Evolutionary conservation across 139 green algal species (phyloP).

Genomic region (Chlorella sp.): DNA sequence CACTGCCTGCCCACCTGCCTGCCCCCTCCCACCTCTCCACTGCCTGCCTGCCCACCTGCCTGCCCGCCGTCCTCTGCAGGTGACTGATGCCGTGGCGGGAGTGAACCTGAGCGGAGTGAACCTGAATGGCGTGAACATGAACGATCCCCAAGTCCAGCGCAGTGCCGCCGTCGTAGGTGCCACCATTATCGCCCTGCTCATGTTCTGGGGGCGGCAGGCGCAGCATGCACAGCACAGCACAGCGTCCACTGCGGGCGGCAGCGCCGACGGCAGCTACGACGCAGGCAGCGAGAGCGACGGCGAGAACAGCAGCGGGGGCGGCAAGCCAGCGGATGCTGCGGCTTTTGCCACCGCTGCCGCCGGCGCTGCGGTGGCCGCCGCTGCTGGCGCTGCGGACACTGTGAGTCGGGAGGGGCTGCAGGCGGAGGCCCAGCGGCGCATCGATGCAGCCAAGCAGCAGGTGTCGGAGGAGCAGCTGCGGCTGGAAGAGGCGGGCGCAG

Average conservation of each 20-base stretch:
- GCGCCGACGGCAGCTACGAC: not conserved
- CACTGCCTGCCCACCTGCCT: no score
- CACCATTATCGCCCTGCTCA: not conserved
- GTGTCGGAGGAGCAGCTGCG: not conserved
- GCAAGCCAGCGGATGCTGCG: not conserved
- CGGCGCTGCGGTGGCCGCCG: not conserved
- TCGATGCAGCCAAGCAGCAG: constrained; percentile 1
- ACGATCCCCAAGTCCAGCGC: not conserved
- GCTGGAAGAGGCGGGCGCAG: not conserved
- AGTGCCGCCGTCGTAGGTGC: not conserved
- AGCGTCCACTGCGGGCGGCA: not conserved
- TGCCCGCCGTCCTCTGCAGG: not conserved
- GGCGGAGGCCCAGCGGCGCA: constrained; percentile 12
- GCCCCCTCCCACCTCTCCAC: not conserved
- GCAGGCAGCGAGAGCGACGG: no score
- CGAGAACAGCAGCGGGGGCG: not conserved
- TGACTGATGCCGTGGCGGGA: not conserved
- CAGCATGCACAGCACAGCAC: not conserved
- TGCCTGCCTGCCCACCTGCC: not conserved
- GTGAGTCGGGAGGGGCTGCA: constrained; percentile 3
- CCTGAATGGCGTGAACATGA: no score
- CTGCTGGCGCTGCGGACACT: not conserved
- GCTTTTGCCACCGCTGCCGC: not conserved
- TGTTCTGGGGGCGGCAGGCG: not conserved
- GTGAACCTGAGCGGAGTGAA: not conserved